Evolutionary conservation across 2,329 filamentous ascomycete species (phyloP).

Genomic region (Curvularia verruculosa): DNA sequence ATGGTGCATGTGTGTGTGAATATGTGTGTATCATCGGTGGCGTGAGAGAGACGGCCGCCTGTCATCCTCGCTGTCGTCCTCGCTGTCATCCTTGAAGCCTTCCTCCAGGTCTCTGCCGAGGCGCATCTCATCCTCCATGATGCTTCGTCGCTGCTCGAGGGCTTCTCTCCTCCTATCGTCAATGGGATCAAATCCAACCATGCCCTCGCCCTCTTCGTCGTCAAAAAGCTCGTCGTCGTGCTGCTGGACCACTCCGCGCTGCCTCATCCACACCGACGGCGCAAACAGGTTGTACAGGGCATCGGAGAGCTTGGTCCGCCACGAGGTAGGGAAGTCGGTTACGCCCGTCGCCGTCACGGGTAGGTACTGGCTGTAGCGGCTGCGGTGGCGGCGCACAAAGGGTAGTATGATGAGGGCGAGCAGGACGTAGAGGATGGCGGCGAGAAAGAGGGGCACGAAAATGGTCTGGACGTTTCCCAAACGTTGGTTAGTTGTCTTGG

Average conservation of each 20-base stretch:
- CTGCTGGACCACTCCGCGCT: slow-evolving; percentile 40
- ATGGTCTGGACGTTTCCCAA: slow-evolving; percentile 39
- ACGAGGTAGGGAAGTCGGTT: slow-evolving; percentile 25
- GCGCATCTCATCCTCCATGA: slow-evolving; percentile 61
- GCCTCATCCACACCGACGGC: slow-evolving; percentile 38
- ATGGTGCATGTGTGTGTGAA: no score
- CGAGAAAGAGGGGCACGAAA: slow-evolving; percentile 54
- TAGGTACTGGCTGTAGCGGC: slow-evolving; percentile 53
- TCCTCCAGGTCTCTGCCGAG: slow-evolving; percentile 81
- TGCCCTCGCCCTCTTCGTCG: slow-evolving; percentile 55
- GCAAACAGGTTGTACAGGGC: slow-evolving; percentile 43
- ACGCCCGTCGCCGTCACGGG: slow-evolving; percentile 46
- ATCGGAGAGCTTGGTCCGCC: slow-evolving; percentile 46
- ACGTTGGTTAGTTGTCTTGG: not conserved
- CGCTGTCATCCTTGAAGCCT: slow-evolving; percentile 75
- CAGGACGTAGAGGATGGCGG: slow-evolving; percentile 51
- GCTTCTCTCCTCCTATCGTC: slow-evolving; percentile 47
- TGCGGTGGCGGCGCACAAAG: slow-evolving; percentile 52
- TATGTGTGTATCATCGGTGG: slow-evolving; percentile 13
- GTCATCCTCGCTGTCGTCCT: slow-evolving; percentile 59
- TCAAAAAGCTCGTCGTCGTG: slow-evolving; percentile 51
- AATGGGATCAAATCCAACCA: slow-evolving; percentile 54
- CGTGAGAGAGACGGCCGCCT: slow-evolving; percentile 28
- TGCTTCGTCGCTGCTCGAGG: slow-evolving; percentile 48
- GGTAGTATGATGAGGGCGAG: slow-evolving; percentile 52